Base-by-base conservation (phyloP, 768 basidiomycete genomes). In the Coprinellus aureogranulatus region DNA sequence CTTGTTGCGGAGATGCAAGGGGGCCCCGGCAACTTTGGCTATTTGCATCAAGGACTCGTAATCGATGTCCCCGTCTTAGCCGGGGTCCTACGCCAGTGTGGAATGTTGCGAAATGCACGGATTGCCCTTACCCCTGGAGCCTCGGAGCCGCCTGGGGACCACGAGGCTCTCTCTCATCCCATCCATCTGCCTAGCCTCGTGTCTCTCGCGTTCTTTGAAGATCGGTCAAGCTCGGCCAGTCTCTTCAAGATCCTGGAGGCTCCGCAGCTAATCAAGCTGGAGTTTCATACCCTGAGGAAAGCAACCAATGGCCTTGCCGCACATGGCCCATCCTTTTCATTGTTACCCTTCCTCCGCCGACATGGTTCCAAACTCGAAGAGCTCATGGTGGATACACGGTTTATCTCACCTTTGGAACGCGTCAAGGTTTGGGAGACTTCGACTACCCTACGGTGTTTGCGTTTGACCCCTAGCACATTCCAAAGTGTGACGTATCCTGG, bases 1-100 rank as follows among this genome's bases (percentile, higher is more conserved):
- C 56, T 58, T 41, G 50, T 52, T 23, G 42, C 52, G 48, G 56
- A 58, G 41, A 44, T 52, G 28, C 56, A 58, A 26, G 56, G 56
- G 6, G 31, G 23, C 4, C 20, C 44, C 16, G 37, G n/a, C 16
- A 23, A 52, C 31, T 31, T 52, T 18, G 50, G 48, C 16, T 53
- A 37, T 26, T 4, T 52, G 40, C 25, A 31, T 4, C 14, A 18
- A 5, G 26, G 12, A 11, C 39, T 58, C 40, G 39, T 37, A 10
- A 41, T 58, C 40, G 56, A 58, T 50, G 16, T 58, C 26, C 56
- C 56, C 23, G 45, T 42, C 9, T 3, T 52, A 4, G 45, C 50
- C 3, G 1, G 2, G n/a, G 37, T 58, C 14, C 28, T 58, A 26
- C 22, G 56, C 9, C 49, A 40, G 26, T 58, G 56, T 28, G 20